Evolutionary conservation across 2,329 filamentous ascomycete species (phyloP).

Genomic region (Albophoma yamanashiensis): DNA sequence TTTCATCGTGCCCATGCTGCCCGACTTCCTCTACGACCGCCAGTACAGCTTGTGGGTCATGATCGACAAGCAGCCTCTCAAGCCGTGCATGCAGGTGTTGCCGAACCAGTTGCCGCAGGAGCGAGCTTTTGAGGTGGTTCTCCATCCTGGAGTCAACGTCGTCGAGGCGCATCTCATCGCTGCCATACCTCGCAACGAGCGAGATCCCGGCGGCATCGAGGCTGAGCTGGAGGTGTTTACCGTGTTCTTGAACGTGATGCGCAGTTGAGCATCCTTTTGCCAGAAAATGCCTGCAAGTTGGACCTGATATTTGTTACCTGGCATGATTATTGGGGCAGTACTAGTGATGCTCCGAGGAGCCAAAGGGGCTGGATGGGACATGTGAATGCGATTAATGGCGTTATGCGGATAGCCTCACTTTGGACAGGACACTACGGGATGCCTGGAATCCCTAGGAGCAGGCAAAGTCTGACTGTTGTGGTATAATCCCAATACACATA

Average conservation of each 20-base stretch:
- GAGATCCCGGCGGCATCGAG: constrained; percentile 45
- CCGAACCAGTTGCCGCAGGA: constrained; percentile 46
- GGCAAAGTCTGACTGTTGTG: background rate
- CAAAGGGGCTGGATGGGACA: background rate
- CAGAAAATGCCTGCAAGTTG: background rate
- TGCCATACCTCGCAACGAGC: constrained; percentile 50
- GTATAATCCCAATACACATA: background rate
- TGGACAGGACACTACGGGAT: background rate
- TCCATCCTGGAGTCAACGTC: constrained; percentile 64
- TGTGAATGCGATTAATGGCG: background rate
- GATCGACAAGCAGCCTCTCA: constrained; percentile 55
- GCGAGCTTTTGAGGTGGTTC: constrained; percentile 64
- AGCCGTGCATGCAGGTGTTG: constrained; percentile 31
- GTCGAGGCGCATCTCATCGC: constrained; percentile 72
- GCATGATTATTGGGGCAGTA: background rate
- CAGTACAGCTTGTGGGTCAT: constrained; percentile 70
- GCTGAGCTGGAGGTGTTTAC: constrained; percentile 72
- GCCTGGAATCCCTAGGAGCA: background rate
- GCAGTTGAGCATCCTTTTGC: constrained; percentile 4
- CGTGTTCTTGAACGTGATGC: constrained; percentile 61
- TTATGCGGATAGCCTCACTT: background rate
- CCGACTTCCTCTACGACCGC: constrained; percentile 50
- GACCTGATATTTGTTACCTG: background rate
- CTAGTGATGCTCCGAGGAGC: background rate
- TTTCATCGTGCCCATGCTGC: constrained; percentile 58